Percentiles rank a stretch among this genome's conserved stretches.
These are phyloP conservation scores for Hortaea werneckii DNA, from an alignment of 2,329 filamentous ascomycete species.

Conservation along the genomic window DNA sequence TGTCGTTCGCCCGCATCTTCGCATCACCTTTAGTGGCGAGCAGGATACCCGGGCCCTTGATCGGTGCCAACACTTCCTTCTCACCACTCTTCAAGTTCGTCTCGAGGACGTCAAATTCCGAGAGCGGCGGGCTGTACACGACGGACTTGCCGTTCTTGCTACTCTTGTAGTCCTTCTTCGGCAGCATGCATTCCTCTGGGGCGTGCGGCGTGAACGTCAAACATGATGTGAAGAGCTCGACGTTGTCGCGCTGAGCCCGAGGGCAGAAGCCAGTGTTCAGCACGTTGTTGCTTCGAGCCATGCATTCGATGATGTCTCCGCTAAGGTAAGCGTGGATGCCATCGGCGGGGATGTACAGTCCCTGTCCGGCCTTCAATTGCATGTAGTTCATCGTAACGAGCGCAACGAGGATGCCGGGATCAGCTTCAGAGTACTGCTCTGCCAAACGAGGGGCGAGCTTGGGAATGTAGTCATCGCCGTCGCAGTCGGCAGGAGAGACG, in stretches of 20 bases:
- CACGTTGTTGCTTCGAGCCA: conserved; percentile 40
- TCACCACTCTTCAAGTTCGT: conserved; percentile 48
- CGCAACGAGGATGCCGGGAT: conserved; percentile 60
- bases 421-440: conserved; percentile 51
- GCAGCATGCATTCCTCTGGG: conserved; percentile 46
- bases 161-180: conserved; percentile 38
- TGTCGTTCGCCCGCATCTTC: conserved; percentile 44
- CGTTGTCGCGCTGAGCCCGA: conserved; percentile 50
- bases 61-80: conserved; percentile 45
- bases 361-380: conserved; percentile 53
- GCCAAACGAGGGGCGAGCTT: conserved; percentile 55
- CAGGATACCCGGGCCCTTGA: conserved; percentile 53
- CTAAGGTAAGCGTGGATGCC: conserved; percentile 64
- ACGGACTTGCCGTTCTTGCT: conserved; percentile 51
- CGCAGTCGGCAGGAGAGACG: conserved; percentile 40
- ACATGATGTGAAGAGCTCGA: conserved; percentile 53
- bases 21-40: conserved; percentile 53
- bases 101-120: conserved; percentile 60
- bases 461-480: conserved; percentile 48
- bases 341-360: conserved; percentile 61
- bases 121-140: conserved; percentile 56
- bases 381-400: conserved; percentile 67
- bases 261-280: conserved; percentile 68
- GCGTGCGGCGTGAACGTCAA: conserved; percentile 56
- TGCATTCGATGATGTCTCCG: conserved; percentile 69